phyloP scores from a whole-genome alignment of 139 green algal species.

The Closterium sp. region DNA sequence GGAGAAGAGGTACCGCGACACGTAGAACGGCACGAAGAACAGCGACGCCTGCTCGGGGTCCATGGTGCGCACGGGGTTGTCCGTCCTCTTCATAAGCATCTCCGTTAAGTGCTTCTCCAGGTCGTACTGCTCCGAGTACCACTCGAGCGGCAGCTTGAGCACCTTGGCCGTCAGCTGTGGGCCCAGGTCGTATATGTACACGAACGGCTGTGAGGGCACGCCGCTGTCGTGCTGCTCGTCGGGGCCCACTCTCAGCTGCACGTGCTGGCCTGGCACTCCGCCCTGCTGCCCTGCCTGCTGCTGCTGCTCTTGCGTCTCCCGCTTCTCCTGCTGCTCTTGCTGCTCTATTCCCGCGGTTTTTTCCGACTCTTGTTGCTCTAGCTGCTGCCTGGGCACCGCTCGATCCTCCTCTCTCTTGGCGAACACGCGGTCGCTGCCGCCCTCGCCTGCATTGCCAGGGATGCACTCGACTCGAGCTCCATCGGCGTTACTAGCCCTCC shows the following conservation, averaged over 20 bases:
- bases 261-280: no score
- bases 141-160: constrained; percentile 3
- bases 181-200: constrained; percentile 37
- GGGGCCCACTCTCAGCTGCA: no score
- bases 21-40: constrained; percentile 32
- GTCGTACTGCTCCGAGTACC: constrained; percentile 40
- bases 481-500: no score
- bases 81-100: background rate
- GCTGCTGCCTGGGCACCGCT: background rate
- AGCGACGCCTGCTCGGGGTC: constrained; percentile 27
- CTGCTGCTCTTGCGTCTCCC: background rate
- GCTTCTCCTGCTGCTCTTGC: background rate
- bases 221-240: background rate
- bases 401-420: background rate
- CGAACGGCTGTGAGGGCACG: background rate
- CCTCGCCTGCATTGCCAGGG: background rate
- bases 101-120: constrained; percentile 15
- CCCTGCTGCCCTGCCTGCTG: background rate
- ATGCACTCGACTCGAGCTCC: background rate
- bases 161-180: constrained; percentile 5
- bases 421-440: background rate
- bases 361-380: background rate
- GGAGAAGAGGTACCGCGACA: background rate
- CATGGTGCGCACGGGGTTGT: constrained; percentile 5
- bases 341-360: no score